These are phyloP conservation scores for Solanum sparsipilum DNA, from an alignment of 257 asterid species.

Conservation along the genomic window DNA sequence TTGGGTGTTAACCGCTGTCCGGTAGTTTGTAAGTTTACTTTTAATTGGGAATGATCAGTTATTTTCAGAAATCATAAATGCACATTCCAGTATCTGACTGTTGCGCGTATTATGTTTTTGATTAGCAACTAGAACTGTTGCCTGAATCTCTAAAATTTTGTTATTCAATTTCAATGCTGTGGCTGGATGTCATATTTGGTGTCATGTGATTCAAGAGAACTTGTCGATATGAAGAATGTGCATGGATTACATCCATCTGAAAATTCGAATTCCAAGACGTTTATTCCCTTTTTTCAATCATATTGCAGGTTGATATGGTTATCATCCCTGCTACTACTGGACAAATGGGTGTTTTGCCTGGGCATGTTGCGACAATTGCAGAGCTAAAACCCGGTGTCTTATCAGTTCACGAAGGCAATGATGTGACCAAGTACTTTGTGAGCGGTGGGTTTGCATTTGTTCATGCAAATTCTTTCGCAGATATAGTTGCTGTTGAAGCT, in stretches of 20 bases:
- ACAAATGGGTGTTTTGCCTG: conserved; percentile 92
- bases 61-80: background rate
- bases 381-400: conserved; percentile 73
- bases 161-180: background rate
- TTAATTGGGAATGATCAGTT: background rate
- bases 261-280: background rate
- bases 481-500: conserved; percentile 68
- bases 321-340: conserved; percentile 76
- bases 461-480: conserved; percentile 69
- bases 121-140: background rate
- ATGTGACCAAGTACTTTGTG: conserved; percentile 53
- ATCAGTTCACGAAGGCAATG: conserved; percentile 73
- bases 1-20: background rate
- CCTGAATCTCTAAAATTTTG: background rate
- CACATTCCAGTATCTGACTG: background rate
- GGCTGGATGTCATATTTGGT: background rate
- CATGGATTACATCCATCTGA: background rate
- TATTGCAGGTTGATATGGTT: conserved; percentile 81
- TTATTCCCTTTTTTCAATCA: background rate
- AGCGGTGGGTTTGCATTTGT: conserved; percentile 76
- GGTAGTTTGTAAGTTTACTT: background rate
- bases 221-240: background rate
- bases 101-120: background rate
- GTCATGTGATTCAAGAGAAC: background rate
- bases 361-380: conserved; percentile 81